phyloP scores from a whole-genome alignment of 805 yeast species.

The Wickerhamomyces strasburgensis region DNA sequence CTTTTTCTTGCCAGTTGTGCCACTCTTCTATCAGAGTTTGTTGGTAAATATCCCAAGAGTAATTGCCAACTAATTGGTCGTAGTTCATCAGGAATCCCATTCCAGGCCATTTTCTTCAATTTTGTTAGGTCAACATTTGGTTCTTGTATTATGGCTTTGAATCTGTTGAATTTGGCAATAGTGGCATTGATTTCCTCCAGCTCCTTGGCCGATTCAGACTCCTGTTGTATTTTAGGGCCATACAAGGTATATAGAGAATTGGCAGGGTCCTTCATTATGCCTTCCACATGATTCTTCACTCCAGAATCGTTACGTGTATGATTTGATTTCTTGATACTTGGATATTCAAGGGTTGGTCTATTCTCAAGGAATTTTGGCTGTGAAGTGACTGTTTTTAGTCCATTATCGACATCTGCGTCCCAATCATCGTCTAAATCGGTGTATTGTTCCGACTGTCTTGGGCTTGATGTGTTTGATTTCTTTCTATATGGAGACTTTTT shows the following conservation, averaged over 20 bases:
- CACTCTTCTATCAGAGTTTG: conserved; percentile 71
- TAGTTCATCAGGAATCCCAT: conserved; percentile 80
- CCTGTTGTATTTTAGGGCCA: conserved; percentile 37
- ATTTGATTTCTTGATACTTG: conserved; percentile 23
- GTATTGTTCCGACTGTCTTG: conserved; percentile 36
- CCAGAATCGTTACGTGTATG: conserved; percentile 17
- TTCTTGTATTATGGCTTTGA: conserved; percentile 54
- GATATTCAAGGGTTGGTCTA: conserved; percentile 24
- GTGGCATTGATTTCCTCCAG: conserved; percentile 53
- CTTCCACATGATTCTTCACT: conserved; percentile 18
- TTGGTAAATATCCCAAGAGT: conserved; percentile 83
- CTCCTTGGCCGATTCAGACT: conserved; percentile 38
- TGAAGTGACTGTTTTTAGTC: conserved; percentile 19
- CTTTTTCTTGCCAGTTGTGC: conserved; percentile 73
- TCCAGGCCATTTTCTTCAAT: conserved; percentile 82
- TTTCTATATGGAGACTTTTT: conserved; percentile 8
- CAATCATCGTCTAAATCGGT: conserved; percentile 86
- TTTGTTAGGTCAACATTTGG: conserved; percentile 58
- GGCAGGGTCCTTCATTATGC: conserved; percentile 25
- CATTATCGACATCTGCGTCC: conserved; percentile 69
- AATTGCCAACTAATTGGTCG: conserved; percentile 88
- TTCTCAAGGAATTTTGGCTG: conserved; percentile 28
- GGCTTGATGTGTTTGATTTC: conserved; percentile 16
- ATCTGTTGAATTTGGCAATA: conserved; percentile 58
- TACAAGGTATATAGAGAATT: conserved; percentile 35